Percentiles rank a stretch among this genome's conserved stretches.
phyloP scores from a whole-genome alignment of 306 rosid species.

The Trifolium pratense region DNA sequence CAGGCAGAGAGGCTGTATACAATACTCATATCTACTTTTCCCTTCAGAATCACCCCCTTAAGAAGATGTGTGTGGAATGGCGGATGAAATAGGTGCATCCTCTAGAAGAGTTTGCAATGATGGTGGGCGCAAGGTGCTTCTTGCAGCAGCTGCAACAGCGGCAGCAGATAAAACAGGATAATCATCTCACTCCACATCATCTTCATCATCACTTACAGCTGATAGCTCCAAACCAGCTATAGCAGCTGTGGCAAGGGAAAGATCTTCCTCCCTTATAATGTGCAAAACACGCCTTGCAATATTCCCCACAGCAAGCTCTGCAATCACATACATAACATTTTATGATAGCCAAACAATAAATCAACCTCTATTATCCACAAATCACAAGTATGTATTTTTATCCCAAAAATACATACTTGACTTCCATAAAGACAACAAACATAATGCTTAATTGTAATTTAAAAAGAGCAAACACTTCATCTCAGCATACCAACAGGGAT shows the following conservation, averaged over 20 bases:
- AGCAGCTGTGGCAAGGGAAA: slow-evolving; percentile 85
- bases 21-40: slow-evolving; percentile 80
- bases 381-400: too few relatives aligned
- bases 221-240: slow-evolving; percentile 79
- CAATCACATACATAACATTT: slow-evolving; percentile 43
- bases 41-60: slow-evolving; percentile 98
- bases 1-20: slow-evolving; percentile 2
- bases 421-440: neutral
- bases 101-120: slow-evolving; percentile 98
- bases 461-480: neutral
- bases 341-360: slow-evolving; percentile 36
- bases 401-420: slow-evolving; percentile 10
- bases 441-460: slow-evolving; percentile 21
- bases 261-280: slow-evolving; percentile 94
- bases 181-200: slow-evolving; percentile 69
- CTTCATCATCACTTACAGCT: slow-evolving; percentile 86
- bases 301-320: slow-evolving; percentile 99
- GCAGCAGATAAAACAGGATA: slow-evolving; percentile 81
- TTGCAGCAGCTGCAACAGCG: slow-evolving; percentile 93
- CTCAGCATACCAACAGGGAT: slow-evolving; percentile 81
- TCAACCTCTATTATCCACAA: slow-evolving; percentile 18
- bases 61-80: slow-evolving; percentile 69
- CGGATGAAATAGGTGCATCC: slow-evolving; percentile 67
- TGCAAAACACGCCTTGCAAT: slow-evolving; percentile 96
- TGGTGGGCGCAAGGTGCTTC: slow-evolving; percentile 94